Evolutionary conservation across 1,284 basidiomycete species (phyloP), one percentile per base, ranked within the genome.

Genomic region (Porphyrellus sp.): DNA sequence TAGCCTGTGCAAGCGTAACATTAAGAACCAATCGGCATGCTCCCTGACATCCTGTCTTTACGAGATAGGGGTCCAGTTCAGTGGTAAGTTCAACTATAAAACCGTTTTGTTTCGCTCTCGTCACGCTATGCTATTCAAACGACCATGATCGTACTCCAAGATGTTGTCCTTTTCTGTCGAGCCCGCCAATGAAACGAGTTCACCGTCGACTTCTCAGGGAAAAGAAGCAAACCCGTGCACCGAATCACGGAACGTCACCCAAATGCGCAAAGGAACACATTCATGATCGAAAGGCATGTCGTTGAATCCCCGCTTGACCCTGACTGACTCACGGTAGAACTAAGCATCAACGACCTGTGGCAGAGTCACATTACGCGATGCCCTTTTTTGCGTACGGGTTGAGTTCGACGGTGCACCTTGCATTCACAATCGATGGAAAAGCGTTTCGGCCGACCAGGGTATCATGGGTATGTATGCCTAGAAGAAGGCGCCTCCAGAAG

Each of bases 241-340:
- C 38, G 27, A 48, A 46, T 61, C 37, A 55, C 51, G 27, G 24
- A 46, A 57, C 33, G 18, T 27, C 30, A 44, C 20, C 4, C 31
- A 15, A 41, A 40, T 23, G 30, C 31, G 45, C 21, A 21, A 40
- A 30, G 41, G 27, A 47, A 55, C 18, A 23, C 24, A 16, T 51
- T 58, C 55, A 51, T 53, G 16, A 45, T 25, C 20, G 33, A 25
- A 43, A 21, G 35, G 37, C 40, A 46, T 42, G 25, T 13, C 25
- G 31, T 20, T 13, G 21, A 27, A 23, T 9, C 8, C 8, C 54
- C 20, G 42, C 25, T 35, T 7, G 37, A 52, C 61, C 61, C 61
- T 65, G 60, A 62, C 49, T 35, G 28, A 30, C 24, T 40, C 28
- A 46, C 39, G 41, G 45, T 47, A 43, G 44, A 44, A 45, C n/a